Evolutionary conservation across 225 moss, liverwort and hornwort genomes (phyloP), one percentile per base, ranked within the genome.

Genomic region (Lunularia cruciata): DNA sequence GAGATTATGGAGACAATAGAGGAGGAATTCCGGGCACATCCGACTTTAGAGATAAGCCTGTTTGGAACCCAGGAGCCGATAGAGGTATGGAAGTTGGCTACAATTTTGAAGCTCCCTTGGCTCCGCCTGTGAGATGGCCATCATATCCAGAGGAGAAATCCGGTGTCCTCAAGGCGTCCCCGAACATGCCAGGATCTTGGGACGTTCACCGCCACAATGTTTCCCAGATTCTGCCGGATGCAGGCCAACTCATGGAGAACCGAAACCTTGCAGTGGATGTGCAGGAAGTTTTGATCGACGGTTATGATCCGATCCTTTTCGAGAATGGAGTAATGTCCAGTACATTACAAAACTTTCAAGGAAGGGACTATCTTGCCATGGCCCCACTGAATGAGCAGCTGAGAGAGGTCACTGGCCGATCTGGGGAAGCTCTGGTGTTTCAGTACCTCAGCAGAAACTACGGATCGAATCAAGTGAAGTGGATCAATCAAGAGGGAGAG

Each of bases 401-500:
- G 37, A 86, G 89, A 34, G 78, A 85, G 65, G 46, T 87, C 11
- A 95, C 94, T 0, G 94, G 94, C 1, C 84, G 94, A n/a, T 76
- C 86, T 9, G 94, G 94, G 16, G 94, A 95, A 83, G 91, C 85
- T 55, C 76, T 95, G 0, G 91, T 89, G n/a, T 95, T 77, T 11
- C 82, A 81, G 43, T 83, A 95, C 14, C 85, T 95, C n/a, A 40
- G 64, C 18, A 77, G 68, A 37, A 76, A 83, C 48, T 68, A 91
- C 14, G 91, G 91, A 39, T 58, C 81, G 20, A 47, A 78, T 47
- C 78, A 72, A 5, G 94, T 95, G 16, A 88, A 81, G 76, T 95
- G 94, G 94, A 82, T 92, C 1, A 95, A 95, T 77, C 85, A 87
- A 73, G 89, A 90, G 1, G 78, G 77, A 20, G 94, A 95, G 61